Evolutionary conservation across 768 basidiomycete genomes (phyloP).

Genomic region (Cyclocybe cylindracea): DNA sequence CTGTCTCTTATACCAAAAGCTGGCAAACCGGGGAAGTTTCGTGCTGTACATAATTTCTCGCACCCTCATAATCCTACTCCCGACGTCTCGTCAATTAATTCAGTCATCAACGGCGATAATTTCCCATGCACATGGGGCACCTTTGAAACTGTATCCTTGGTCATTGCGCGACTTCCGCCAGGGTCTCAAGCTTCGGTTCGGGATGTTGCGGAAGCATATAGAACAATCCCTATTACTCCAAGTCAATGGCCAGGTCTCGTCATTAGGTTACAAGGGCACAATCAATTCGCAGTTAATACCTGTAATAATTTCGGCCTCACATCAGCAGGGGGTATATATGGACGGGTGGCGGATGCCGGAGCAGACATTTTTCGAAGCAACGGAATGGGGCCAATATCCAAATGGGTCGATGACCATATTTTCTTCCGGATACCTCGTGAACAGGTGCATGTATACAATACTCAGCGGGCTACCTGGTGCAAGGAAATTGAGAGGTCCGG

Average conservation of each 20-base stretch:
- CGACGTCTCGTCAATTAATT: slow-evolving; percentile 30
- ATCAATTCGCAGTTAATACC: slow-evolving; percentile 26
- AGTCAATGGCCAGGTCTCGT: slow-evolving; percentile 38
- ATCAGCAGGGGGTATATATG: slow-evolving; percentile 22
- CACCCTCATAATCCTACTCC: slow-evolving; percentile 13
- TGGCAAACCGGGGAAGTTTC: slow-evolving; percentile 28
- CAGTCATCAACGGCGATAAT: slow-evolving; percentile 25
- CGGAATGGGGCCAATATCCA: slow-evolving; percentile 28
- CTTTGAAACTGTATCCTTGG: slow-evolving; percentile 37
- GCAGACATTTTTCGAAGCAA: slow-evolving; percentile 18
- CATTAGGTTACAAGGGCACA: slow-evolving; percentile 13
- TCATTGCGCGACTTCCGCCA: no score
- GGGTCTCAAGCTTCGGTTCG: slow-evolving; percentile 34
- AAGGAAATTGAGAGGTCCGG: slow-evolving; percentile 8
- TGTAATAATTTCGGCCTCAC: slow-evolving; percentile 21
- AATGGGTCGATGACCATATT: slow-evolving; percentile 34
- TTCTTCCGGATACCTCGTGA: slow-evolving; percentile 26
- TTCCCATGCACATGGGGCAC: slow-evolving; percentile 48
- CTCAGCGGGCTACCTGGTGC: slow-evolving; percentile 5
- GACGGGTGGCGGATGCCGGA: slow-evolving; percentile 20
- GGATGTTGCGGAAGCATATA: slow-evolving; percentile 42
- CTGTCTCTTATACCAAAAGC: slow-evolving; percentile 37
- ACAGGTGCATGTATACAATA: slow-evolving; percentile 27
- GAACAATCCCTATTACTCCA: slow-evolving; percentile 26
- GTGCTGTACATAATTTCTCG: slow-evolving; percentile 40